phyloP scores from a whole-genome alignment of 108 stramenopile species.

The Fistulifera solaris region DNA sequence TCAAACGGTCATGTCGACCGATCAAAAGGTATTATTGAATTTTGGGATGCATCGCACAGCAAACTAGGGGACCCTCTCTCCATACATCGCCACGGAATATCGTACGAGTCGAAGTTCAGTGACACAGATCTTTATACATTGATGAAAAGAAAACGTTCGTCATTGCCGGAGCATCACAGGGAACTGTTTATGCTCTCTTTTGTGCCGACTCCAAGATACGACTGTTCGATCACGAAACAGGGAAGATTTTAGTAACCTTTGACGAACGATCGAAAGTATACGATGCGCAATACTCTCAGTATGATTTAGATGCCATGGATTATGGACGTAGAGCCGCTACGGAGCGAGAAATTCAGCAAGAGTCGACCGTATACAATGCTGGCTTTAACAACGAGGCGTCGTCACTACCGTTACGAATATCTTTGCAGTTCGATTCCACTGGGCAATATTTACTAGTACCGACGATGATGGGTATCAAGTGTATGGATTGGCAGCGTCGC shows the following conservation, averaged over 20 bases:
- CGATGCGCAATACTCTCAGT: constrained; percentile 32
- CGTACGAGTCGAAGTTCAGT: constrained; percentile 54
- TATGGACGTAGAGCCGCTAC: constrained; percentile 81
- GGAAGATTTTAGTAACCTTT: constrained; percentile 75
- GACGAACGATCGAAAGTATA: constrained; percentile 82
- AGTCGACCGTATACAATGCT: constrained; percentile 15
- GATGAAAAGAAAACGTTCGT: constrained; percentile 81
- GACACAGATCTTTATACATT: constrained; percentile 89
- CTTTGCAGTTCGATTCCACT: constrained; percentile 72
- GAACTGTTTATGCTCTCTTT: constrained; percentile 65
- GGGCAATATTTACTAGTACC: constrained; percentile 81
- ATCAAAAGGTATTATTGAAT: constrained; percentile 84
- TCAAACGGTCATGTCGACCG: constrained; percentile 66
- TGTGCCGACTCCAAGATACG: constrained; percentile 76
- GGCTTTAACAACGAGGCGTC: constrained; percentile 10
- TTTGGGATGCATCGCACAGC: constrained; percentile 44
- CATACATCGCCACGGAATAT: constrained; percentile 16
- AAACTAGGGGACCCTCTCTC: constrained; percentile 23
- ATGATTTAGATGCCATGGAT: constrained; percentile 80
- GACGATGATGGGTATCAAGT: constrained; percentile 89
- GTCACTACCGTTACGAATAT: constrained; percentile 13
- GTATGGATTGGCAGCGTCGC: constrained; percentile 63
- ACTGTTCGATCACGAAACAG: constrained; percentile 67
- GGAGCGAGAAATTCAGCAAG: constrained; percentile 69
- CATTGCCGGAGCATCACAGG: constrained; percentile 42